Evolutionary conservation across 805 yeast species (phyloP), one percentile per base, ranked within the genome.

Genomic region (Ogataea pini): DNA sequence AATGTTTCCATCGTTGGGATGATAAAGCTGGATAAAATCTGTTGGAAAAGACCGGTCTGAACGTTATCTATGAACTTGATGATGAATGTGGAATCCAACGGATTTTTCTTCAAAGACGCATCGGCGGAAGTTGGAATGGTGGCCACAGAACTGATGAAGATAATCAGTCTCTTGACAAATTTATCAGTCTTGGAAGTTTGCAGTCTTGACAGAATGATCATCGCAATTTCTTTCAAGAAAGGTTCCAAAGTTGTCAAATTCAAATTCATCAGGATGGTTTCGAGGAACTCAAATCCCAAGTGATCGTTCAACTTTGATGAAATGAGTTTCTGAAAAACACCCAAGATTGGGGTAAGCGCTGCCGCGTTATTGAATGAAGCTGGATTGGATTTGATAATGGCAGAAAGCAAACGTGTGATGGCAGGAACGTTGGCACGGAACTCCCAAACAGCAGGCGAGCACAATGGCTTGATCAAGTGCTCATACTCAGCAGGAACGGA

Each of bases 361-460:
- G 72, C 69, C 18, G 60, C 60, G 16, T 60, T 55, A 3, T 69
- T 67, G 52, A 78, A 77, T 1, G 67, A 60, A 2, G 60, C 41
- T 2, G 78, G 72, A 42, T 76, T 76, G 39, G 77, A 80, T 38
- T 67, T 67, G 28, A 86, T 69, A 17, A 92, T 82, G 6, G 89
- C 82, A 47, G 82, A 77, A 33, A 94, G 71, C 44, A 94, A 72
- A 57, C 97, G 79, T 0, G 95, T 85, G 17, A 92, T 80, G 2
- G 97, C 97, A 2, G 99, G 99, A 29, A 92, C 82, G 57, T 92
- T 94, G 13, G 98, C 99, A 55, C 83, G 77, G 51, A 79, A 80
- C 65, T 94, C 98, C 99, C 99, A 94, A 31, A 91, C 84, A 6
- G 82, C 66, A n/a, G 98, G 97, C 1, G 96, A 80, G 58, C 94